Evolutionary conservation across 345 rosid species (phyloP), one percentile per base, ranked within the genome.

Genomic region (Mercurialis annua): DNA sequence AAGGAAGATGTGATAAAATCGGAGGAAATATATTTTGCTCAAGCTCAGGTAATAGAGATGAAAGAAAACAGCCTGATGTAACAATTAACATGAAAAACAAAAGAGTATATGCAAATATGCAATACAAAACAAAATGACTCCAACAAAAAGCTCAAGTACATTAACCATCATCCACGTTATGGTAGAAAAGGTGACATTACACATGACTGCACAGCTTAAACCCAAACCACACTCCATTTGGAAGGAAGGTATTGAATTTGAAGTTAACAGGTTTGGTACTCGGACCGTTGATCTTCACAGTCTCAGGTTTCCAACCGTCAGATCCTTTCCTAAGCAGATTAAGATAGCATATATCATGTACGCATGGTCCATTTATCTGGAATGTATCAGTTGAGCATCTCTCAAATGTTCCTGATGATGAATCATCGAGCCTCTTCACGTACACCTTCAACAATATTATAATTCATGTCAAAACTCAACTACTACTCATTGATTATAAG

Each of bases 221-320:
- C 17, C 90, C 92, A 58, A 68, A 90, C 97, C 90, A 86, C 24
- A 80, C 51, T 51, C 72, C 82, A 58, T 59, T 52, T 23, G 89
- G 90, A 50, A 77, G 70, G 72, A 71, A 80, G 38, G 80, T 73
- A 67, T 73, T 69, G 69, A 83, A 77, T 57, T 85, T 56, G 67
- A 88, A 86, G 0, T 76, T 77, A 6, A 81, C 81, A 8, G 88
- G 64, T 57, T 62, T 81, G 11, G 79, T 64, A 43, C 79, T 61
- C 15, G 76, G 53, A 24, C 84, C 77, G 49, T 62, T 76, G 50
- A 88, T 70, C 30, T 74, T 77, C 70, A 86, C 80, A 8, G 74
- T 78, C 67, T 80, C 82, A 0, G 94, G 97, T 48, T 80, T 77
- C 97, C 94, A 90, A 21, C 92, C 89, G 66, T 88, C 92, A 17